phyloP scores from a whole-genome alignment of 805 yeast species.

The Saccharomyces mikatae region DNA sequence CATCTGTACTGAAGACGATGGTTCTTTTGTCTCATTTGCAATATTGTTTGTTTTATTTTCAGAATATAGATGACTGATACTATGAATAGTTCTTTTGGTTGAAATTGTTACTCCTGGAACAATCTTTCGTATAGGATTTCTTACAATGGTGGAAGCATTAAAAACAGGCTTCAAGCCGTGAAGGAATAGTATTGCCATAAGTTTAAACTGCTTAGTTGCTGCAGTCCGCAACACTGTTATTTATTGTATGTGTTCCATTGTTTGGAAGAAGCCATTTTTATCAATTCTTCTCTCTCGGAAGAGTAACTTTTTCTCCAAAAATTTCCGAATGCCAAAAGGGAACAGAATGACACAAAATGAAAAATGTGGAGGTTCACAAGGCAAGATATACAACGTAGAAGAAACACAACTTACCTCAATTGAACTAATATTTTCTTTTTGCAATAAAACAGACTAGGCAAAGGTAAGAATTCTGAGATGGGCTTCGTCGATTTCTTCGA shows the following conservation, averaged over 20 bases:
- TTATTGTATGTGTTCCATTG: not conserved
- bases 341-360: not conserved
- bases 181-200: not conserved
- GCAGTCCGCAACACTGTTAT: not conserved
- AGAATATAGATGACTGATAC: not conserved
- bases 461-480: not conserved
- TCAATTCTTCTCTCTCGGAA: not conserved
- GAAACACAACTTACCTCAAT: too few species aligned
- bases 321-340: not conserved
- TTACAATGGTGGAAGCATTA: not conserved
- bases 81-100: not conserved
- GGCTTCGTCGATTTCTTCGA: conserved; percentile 9
- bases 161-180: not conserved
- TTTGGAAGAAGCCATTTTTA: not conserved
- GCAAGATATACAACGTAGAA: not conserved
- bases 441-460: not conserved
- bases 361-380: not conserved
- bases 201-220: not conserved
- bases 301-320: not conserved
- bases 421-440: not conserved
- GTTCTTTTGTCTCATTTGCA: conserved; percentile 3
- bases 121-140: not conserved
- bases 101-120: not conserved
- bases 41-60: not conserved
- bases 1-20: conserved; percentile 20